Percentiles rank a stretch among this genome's conserved stretches.
phyloP scores from a whole-genome alignment of 202 grass and related monocot species.

The Setaria viridis region DNA sequence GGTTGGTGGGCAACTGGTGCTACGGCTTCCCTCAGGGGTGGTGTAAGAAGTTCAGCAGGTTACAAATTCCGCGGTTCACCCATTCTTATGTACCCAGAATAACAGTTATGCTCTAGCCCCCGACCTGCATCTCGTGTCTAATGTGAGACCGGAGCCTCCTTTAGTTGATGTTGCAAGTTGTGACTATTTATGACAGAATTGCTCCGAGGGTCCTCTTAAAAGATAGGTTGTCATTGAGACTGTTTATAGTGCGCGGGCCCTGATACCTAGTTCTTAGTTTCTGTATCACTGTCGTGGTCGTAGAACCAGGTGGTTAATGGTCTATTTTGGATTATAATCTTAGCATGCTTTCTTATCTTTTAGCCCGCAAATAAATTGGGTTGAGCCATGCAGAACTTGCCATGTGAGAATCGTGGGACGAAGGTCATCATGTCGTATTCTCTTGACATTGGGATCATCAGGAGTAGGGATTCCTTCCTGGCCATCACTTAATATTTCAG shows the following conservation, averaged over 20 bases:
- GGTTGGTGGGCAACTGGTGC: slow-evolving; percentile 89
- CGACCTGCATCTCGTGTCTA: slow-evolving; percentile 44
- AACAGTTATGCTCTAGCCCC: slow-evolving; percentile 45
- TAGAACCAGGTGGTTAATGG: slow-evolving; percentile 4
- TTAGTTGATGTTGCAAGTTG: slow-evolving; percentile 43
- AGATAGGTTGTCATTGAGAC: slow-evolving; percentile 42
- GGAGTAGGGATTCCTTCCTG: slow-evolving; percentile 1
- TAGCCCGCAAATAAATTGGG: neutral
- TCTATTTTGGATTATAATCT: neutral
- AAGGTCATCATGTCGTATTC: neutral
- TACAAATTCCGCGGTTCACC: slow-evolving; percentile 10
- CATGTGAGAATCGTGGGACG: neutral
- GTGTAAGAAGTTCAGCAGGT: slow-evolving; percentile 58
- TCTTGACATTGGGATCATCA: slow-evolving; percentile 11
- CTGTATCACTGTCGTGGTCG: neutral
- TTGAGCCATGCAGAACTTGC: neutral
- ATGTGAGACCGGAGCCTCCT: slow-evolving; percentile 40
- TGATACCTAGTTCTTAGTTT: slow-evolving; percentile 31
- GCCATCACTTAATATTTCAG: neutral
- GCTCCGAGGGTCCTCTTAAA: slow-evolving; percentile 18
- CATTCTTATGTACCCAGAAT: slow-evolving; percentile 58
- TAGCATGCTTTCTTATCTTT: neutral
- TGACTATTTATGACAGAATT: slow-evolving; percentile 36
- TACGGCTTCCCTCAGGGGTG: slow-evolving; percentile 92
- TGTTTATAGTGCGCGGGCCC: slow-evolving; percentile 28